Conservation (phyloP, 257 asterid genomes). For the Lycium ferocissimum region DNA sequence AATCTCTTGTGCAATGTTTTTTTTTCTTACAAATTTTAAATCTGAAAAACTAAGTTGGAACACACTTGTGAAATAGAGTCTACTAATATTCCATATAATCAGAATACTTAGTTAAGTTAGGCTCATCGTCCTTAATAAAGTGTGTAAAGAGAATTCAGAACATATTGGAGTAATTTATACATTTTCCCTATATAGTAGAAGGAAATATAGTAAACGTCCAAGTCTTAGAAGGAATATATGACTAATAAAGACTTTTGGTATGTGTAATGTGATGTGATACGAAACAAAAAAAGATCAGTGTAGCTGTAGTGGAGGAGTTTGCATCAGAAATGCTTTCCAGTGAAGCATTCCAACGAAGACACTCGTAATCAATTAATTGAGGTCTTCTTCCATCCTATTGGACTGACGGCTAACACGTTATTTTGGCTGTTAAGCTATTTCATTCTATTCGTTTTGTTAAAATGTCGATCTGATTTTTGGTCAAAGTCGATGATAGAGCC, state of each 20-base stretch:
- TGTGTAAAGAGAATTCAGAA: too few species aligned
- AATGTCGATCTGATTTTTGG: background rate
- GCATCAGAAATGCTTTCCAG: constrained; percentile 26
- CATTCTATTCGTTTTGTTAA: background rate
- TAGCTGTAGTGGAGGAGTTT: constrained; percentile 27
- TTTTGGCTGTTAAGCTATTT: background rate
- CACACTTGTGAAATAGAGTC: too few species aligned
- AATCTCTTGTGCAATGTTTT: too few species aligned
- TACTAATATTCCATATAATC: too few species aligned
- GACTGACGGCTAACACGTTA: constrained; percentile 27
- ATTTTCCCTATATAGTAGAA: background rate
- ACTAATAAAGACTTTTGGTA: background rate
- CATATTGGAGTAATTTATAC: too few species aligned
- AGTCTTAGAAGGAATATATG: too few species aligned
- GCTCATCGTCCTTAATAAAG: too few species aligned
- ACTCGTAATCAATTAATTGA: constrained; percentile 15
- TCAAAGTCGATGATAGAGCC: background rate
- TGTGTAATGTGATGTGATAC: constrained; percentile 8
- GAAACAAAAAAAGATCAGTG: background rate
- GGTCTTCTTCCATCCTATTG: constrained; percentile 8
- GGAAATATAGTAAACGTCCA: background rate
- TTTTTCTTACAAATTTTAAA: too few species aligned
- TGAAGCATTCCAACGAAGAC: constrained; percentile 30
- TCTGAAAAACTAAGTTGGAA: too few species aligned
- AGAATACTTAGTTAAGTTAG: too few species aligned